Base-by-base conservation (phyloP, 139 green algal genomes). In the Protoeuglena noctilucae region DNA sequence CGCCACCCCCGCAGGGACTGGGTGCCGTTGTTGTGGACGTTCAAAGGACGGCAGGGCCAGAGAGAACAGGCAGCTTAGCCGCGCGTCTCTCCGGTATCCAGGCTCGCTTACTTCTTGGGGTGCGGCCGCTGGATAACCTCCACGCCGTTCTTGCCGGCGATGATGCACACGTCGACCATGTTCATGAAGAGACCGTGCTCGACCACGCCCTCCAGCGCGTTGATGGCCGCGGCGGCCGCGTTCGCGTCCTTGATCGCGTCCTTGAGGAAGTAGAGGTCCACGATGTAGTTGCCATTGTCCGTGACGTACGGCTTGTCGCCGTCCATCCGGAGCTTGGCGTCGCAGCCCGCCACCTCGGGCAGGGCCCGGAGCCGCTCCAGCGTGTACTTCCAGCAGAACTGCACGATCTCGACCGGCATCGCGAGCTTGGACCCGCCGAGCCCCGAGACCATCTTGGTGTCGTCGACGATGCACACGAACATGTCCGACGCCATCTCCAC, bases 391-490 rank as follows among this genome's bases (percentile, higher is more conserved):
- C 87, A 84, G 81, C 92, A 98, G 71, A 99, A 99, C 77, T 97
- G 91, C 31, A 93, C 82, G 57, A 99, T 90, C 71, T 99, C 92
- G 21, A 99, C 83, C 16, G 92, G 92, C 85, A 99, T 95, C 14
- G 91, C 85, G 40, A 66, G 74, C 74, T 92, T 86, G 76, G 68
- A 83, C 64, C 85, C 86, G 7, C 86, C 86, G 47, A 94, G 73
- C 14, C 82, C 84, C 1, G 60, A 26, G 27, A 95, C 82, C 63
- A 94, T 66, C 80, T 99, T 99, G 50, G 84, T 85, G 51, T 98
- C 92, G 57, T 99, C 92, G 7, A 98, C 91, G 51, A 99, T 99
- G 74, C 93, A 96, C 24, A 99, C 80, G 70, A 98, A 99, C 68
- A 86, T 89, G 40, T 74, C 65, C 7, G 81, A 85, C 3, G 81